These are phyloP conservation scores for Anisodus tanguticus DNA, from an alignment of 257 asterid genomes.

Conservation along the genomic window DNA sequence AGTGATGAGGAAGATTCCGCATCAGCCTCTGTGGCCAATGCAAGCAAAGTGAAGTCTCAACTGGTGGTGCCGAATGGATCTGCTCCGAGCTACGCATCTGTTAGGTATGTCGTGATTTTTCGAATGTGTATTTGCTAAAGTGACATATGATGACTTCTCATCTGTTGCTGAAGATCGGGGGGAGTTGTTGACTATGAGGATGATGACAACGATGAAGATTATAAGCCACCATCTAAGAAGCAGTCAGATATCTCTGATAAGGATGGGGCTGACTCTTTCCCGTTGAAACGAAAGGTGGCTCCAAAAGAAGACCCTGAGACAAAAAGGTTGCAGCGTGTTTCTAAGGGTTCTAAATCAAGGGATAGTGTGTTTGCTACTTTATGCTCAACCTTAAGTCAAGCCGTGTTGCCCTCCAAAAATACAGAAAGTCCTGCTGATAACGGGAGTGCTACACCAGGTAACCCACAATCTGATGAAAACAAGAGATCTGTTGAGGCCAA, in stretches of 20 bases:
- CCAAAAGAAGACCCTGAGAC: constrained; percentile 68
- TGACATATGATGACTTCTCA: background rate
- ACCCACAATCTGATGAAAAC: constrained; percentile 36
- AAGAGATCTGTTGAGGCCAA: constrained; percentile 40
- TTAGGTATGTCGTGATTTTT: constrained; percentile 51
- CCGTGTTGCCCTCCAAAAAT: constrained; percentile 61
- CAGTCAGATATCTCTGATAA: constrained; percentile 54
- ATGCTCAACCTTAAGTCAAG: constrained; percentile 67
- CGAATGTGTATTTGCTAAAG: background rate
- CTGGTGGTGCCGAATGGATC: constrained; percentile 64
- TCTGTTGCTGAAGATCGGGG: constrained; percentile 60
- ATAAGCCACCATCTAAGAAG: constrained; percentile 81
- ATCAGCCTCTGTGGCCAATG: constrained; percentile 59
- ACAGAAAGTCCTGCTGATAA: constrained; percentile 27
- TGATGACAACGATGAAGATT: constrained; percentile 92
- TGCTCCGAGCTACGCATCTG: constrained; percentile 45
- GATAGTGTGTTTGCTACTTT: constrained; percentile 74
- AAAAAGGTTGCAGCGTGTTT: constrained; percentile 64
- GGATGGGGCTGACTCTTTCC: constrained; percentile 58
- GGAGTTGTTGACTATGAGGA: constrained; percentile 94
- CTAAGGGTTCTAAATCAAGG: constrained; percentile 66
- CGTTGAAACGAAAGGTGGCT: constrained; percentile 72
- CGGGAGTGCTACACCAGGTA: constrained; percentile 34
- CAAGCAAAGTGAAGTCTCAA: constrained; percentile 48
- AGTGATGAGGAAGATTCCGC: constrained; percentile 98